These are phyloP conservation scores for Trichoderma gracile DNA, from an alignment of 2,329 filamentous ascomycete genomes.

Conservation along the genomic window DNA sequence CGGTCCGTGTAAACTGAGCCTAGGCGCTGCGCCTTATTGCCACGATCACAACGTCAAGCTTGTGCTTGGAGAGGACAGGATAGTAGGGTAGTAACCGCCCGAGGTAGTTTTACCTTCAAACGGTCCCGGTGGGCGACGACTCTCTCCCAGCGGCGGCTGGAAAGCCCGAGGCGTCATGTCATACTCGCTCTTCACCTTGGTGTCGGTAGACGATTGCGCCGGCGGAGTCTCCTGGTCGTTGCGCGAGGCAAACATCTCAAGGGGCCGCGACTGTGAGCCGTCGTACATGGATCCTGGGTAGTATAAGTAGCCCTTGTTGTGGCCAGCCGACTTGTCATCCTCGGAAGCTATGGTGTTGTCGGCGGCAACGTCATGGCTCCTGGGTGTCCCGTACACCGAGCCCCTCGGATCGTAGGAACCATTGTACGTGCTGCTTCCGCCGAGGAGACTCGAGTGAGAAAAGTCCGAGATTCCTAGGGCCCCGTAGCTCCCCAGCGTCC, in stretches of 20 bases:
- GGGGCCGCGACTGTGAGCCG: slow-evolving; percentile 48
- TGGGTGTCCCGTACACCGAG: slow-evolving; percentile 31
- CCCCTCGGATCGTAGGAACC: slow-evolving; percentile 20
- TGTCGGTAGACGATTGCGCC: slow-evolving; percentile 36
- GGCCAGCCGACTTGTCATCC: slow-evolving; percentile 52
- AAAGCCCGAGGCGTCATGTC: slow-evolving; percentile 52
- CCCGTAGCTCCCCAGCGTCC: slow-evolving; percentile 54
- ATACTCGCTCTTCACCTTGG: slow-evolving; percentile 54
- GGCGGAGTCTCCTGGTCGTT: slow-evolving; percentile 39
- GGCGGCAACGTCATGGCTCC: slow-evolving; percentile 52
- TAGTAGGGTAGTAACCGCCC: slow-evolving; percentile 52
- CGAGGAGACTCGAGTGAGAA: slow-evolving; percentile 15
- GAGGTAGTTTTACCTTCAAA: slow-evolving; percentile 57
- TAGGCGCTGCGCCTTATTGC: neutral
- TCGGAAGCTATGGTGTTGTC: slow-evolving; percentile 55
- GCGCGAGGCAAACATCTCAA: slow-evolving; percentile 53
- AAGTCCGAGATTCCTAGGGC: slow-evolving; percentile 32
- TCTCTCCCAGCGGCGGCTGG: slow-evolving; percentile 43
- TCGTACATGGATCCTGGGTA: slow-evolving; percentile 55
- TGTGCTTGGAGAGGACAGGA: slow-evolving; percentile 47
- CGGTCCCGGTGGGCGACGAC: slow-evolving; percentile 44
- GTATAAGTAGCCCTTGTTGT: slow-evolving; percentile 56
- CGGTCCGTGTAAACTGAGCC: neutral
- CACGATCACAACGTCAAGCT: slow-evolving; percentile 43
- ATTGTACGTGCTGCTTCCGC: slow-evolving; percentile 12